Conservation (phyloP, 148 eudicot species). For the Chenopodium quinoa region DNA sequence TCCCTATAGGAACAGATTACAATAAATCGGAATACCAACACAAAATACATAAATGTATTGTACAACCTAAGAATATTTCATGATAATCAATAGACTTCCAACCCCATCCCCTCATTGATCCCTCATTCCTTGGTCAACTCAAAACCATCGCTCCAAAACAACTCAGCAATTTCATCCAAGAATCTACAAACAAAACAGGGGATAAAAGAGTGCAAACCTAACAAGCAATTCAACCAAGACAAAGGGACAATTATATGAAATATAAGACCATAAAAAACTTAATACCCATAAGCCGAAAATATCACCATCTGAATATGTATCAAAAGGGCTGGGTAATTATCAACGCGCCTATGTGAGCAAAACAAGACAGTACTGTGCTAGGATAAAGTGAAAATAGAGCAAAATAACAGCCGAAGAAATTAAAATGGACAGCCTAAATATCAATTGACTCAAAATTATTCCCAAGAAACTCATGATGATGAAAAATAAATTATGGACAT, state of each 20-base stretch:
- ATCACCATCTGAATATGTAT: background rate
- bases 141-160: background rate
- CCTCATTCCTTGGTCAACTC: background rate
- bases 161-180: background rate
- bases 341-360: too few species aligned
- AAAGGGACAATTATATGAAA: background rate
- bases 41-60: background rate
- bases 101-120: background rate
- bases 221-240: background rate
- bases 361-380: too few species aligned
- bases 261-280: background rate
- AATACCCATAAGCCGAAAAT: background rate
- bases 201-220: background rate
- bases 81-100: background rate
- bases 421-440: too few species aligned
- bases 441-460: too few species aligned
- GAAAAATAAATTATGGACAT: too few species aligned
- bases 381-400: too few species aligned
- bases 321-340: background rate
- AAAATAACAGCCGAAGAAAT: too few species aligned
- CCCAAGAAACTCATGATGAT: too few species aligned
- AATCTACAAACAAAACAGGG: background rate
- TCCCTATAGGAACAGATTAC: background rate
- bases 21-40: background rate
- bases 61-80: too few species aligned